These are phyloP conservation scores for Pyrenophora graminea DNA, from an alignment of 2,329 filamentous ascomycete species.

Conservation along the genomic window DNA sequence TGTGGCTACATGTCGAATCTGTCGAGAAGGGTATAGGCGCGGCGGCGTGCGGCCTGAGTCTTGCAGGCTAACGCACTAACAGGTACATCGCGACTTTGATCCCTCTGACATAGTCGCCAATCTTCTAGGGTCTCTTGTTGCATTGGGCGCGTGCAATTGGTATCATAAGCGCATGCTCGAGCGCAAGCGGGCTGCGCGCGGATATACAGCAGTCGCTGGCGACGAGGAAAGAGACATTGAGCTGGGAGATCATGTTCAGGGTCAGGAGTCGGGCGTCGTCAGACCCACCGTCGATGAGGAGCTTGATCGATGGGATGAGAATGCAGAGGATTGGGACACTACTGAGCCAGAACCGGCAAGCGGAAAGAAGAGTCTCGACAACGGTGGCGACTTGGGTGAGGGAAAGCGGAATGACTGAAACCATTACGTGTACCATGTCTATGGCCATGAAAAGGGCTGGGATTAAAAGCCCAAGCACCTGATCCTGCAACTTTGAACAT, in stretches of 20 bases:
- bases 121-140: slow-evolving; percentile 73
- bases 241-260: slow-evolving; percentile 64
- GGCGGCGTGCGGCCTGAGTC: no score
- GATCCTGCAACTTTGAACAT: not conserved
- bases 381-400: slow-evolving; percentile 39
- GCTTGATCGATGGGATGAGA: slow-evolving; percentile 94
- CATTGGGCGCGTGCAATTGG: slow-evolving; percentile 77
- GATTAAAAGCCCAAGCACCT: not conserved
- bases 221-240: slow-evolving; percentile 69
- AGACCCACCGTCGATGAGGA: slow-evolving; percentile 69
- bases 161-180: slow-evolving; percentile 97
- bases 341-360: slow-evolving; percentile 51
- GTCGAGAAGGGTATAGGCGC: not conserved
- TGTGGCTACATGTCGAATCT: not conserved
- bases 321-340: slow-evolving; percentile 70
- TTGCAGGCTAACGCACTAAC: slow-evolving; percentile 12
- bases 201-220: slow-evolving; percentile 71
- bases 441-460: slow-evolving; percentile 5
- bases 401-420: slow-evolving; percentile 49
- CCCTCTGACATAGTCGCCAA: slow-evolving; percentile 87
- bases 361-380: slow-evolving; percentile 27
- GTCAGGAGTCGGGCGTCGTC: slow-evolving; percentile 69
- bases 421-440: slow-evolving; percentile 14
- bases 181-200: slow-evolving; percentile 73
- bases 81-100: slow-evolving; percentile 66